phyloP scores from a whole-genome alignment of 176 grass and related monocot genomes.

The Tillandsia fasciculata region DNA sequence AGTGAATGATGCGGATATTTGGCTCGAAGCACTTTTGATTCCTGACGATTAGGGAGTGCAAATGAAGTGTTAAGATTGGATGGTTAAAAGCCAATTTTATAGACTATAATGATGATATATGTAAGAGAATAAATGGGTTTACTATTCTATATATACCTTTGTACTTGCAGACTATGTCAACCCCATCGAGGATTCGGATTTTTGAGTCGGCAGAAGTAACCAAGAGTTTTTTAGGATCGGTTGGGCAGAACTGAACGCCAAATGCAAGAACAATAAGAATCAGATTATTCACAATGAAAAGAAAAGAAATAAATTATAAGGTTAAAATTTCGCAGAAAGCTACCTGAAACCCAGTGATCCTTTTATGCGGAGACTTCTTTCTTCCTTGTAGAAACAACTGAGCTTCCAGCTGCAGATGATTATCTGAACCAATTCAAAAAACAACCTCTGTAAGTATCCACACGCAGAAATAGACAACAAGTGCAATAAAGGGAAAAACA shows the following conservation, averaged over 20 bases:
- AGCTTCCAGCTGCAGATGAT: slow-evolving; percentile 42
- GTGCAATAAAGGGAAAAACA: background rate
- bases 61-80: background rate
- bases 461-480: slow-evolving; percentile 7
- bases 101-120: background rate
- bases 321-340: slow-evolving; percentile 10
- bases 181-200: slow-evolving; percentile 70
- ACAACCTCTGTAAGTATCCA: slow-evolving; percentile 9
- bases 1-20: slow-evolving; percentile 58
- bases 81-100: too few species aligned
- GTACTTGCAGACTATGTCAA: slow-evolving; percentile 60
- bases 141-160: slow-evolving; percentile 37
- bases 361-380: slow-evolving; percentile 69
- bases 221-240: slow-evolving; percentile 52
- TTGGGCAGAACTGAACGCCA: slow-evolving; percentile 60
- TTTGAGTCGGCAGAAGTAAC: slow-evolving; percentile 80
- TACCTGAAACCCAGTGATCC: slow-evolving; percentile 85
- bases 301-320: slow-evolving; percentile 5
- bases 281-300: slow-evolving; percentile 21
- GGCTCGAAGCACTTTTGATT: slow-evolving; percentile 40
- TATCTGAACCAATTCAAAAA: slow-evolving; percentile 35
- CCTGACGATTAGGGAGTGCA: slow-evolving; percentile 28
- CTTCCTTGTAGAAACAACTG: slow-evolving; percentile 46
- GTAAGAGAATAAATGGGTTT: background rate
- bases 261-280: slow-evolving; percentile 17